Percentiles rank a stretch among this genome's conserved stretches.
Evolutionary conservation across 1,139 yeast species (phyloP).

Genomic region (Meyerozyma smithsonii): DNA sequence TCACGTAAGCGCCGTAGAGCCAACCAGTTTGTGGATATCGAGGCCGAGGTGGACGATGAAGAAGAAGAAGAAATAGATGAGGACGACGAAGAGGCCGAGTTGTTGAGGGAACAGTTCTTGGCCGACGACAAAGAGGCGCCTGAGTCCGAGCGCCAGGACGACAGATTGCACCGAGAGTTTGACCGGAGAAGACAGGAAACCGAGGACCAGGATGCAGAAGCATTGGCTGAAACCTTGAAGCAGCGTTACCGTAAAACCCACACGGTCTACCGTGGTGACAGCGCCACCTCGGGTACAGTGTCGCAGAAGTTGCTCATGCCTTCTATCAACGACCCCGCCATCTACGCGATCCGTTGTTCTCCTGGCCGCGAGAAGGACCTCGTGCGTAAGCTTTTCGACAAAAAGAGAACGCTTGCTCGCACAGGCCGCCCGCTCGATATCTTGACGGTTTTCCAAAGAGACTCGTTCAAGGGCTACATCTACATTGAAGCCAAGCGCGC

Average conservation of each 20-base stretch:
- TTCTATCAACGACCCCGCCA: slow-evolving; percentile 92
- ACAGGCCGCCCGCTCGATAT: slow-evolving; percentile 64
- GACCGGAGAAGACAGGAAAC: slow-evolving; percentile 87
- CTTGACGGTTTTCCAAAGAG: slow-evolving; percentile 92
- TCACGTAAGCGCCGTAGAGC: slow-evolving; percentile 61
- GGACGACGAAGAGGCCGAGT: slow-evolving; percentile 85
- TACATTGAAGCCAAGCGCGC: slow-evolving; percentile 93
- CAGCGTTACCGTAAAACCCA: slow-evolving; percentile 90
- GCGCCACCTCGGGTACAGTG: slow-evolving; percentile 66
- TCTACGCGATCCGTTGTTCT: slow-evolving; percentile 92
- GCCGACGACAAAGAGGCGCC: slow-evolving; percentile 65
- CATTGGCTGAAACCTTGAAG: slow-evolving; percentile 85
- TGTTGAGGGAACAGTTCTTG: slow-evolving; percentile 77
- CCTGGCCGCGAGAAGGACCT: slow-evolving; percentile 92
- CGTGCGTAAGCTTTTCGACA: slow-evolving; percentile 78
- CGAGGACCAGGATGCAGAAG: slow-evolving; percentile 94
- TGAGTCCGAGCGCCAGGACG: slow-evolving; percentile 45
- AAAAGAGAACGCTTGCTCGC: slow-evolving; percentile 66
- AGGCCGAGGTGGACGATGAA: slow-evolving; percentile 98
- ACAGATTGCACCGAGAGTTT: slow-evolving; percentile 82
- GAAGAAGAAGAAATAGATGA: slow-evolving; percentile 90
- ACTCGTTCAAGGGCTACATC: slow-evolving; percentile 83
- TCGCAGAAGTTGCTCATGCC: slow-evolving; percentile 93
- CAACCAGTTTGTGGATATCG: slow-evolving; percentile 94
- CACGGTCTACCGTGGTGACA: slow-evolving; percentile 82